phyloP scores from a whole-genome alignment of 176 grass and related monocot species.

The Stipa capillata region DNA sequence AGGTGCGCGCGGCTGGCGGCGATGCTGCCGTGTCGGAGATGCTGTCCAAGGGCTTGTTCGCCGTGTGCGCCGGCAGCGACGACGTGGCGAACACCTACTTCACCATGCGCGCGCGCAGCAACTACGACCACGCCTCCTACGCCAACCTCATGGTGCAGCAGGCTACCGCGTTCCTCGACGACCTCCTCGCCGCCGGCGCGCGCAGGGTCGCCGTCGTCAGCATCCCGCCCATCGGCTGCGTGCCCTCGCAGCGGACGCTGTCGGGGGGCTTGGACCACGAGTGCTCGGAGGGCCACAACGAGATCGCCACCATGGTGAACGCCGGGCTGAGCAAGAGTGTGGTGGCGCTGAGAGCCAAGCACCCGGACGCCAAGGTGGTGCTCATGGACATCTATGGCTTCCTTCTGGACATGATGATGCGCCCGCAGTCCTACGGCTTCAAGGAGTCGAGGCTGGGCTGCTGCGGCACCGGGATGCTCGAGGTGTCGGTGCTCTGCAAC shows the following conservation, averaged over 20 bases:
- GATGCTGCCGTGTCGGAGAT: constrained; percentile 8
- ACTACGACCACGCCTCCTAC: constrained; percentile 52
- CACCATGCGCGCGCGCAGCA: constrained; percentile 8
- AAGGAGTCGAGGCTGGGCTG: constrained; percentile 42
- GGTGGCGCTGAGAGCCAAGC: neutral
- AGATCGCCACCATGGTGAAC: constrained; percentile 50
- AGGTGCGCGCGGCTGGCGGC: constrained; percentile 29
- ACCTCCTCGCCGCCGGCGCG: constrained; percentile 46
- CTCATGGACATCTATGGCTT: constrained; percentile 64
- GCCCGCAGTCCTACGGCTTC: constrained; percentile 51
- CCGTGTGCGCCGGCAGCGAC: constrained; percentile 67
- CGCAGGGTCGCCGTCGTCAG: constrained; percentile 46
- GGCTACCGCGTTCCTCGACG: constrained; percentile 39
- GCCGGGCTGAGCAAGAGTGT: constrained; percentile 16
- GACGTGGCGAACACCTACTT: constrained; percentile 88
- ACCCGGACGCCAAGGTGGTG: constrained; percentile 16
- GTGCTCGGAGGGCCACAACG: constrained; percentile 48
- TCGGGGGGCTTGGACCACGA: constrained; percentile 19
- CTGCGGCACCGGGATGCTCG: constrained; percentile 67
- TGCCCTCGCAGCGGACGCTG: constrained; percentile 78
- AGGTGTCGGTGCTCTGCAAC: constrained; percentile 69
- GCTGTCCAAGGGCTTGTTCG: constrained; percentile 26
- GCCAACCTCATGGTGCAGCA: constrained; percentile 31
- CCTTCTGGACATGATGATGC: constrained; percentile 57
- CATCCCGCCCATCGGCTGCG: constrained; percentile 75